phyloP scores from a whole-genome alignment of 805 yeast species.

The Candida ipomoeae region DNA sequence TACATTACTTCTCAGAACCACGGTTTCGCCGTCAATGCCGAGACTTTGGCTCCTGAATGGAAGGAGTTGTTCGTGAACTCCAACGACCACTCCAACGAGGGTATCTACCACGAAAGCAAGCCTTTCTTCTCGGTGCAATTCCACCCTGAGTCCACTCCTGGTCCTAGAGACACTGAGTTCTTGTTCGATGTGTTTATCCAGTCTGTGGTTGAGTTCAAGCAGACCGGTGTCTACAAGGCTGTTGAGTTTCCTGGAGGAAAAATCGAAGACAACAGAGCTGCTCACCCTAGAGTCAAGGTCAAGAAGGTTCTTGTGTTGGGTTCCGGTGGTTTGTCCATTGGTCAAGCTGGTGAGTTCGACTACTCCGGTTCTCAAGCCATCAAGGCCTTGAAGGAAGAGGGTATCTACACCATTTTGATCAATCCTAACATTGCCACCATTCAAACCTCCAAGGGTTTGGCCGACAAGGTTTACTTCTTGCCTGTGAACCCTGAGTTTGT shows the following conservation, averaged over 20 bases:
- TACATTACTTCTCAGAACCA: slow-evolving; percentile 98
- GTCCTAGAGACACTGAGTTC: slow-evolving; percentile 98
- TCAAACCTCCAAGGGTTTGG: slow-evolving; percentile 96
- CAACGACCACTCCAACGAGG: slow-evolving; percentile 97
- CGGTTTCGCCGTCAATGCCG: slow-evolving; percentile 92
- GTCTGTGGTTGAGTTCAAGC: slow-evolving; percentile 64
- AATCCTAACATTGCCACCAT: slow-evolving; percentile 98
- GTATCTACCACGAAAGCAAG: slow-evolving; percentile 83
- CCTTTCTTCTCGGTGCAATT: slow-evolving; percentile 98
- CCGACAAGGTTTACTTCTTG: slow-evolving; percentile 94
- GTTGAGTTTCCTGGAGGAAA: slow-evolving; percentile 91
- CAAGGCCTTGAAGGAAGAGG: slow-evolving; percentile 96
- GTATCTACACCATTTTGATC: slow-evolving; percentile 90
- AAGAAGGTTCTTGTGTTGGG: slow-evolving; percentile 93
- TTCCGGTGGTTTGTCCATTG: slow-evolving; percentile 97
- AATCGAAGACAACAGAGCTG: slow-evolving; percentile 65
- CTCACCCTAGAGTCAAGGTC: slow-evolving; percentile 74
- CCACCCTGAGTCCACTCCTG: slow-evolving; percentile 99
- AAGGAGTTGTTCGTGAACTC: slow-evolving; percentile 92
- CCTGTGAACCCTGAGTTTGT: slow-evolving; percentile 98
- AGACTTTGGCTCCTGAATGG: slow-evolving; percentile 77
- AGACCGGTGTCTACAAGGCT: slow-evolving; percentile 57
- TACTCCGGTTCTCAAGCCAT: slow-evolving; percentile 99
- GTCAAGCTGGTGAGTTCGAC: slow-evolving; percentile 99
- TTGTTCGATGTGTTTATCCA: slow-evolving; percentile 89